Conservation (phyloP, 2,329 filamentous ascomycete species). For the Aspergillus alliaceus region DNA sequence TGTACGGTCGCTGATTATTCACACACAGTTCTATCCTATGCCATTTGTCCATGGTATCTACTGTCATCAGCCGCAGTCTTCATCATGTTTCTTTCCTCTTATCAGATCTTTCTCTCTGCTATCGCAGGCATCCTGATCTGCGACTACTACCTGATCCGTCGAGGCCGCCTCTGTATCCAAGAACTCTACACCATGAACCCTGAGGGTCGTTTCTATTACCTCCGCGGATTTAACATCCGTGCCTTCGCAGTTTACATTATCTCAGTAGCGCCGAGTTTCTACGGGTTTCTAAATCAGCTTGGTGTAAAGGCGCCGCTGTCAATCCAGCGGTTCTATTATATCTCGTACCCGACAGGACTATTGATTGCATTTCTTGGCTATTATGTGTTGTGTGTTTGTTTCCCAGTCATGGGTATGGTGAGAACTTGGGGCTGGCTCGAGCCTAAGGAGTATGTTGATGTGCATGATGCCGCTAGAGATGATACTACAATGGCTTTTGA, state of each 20-base stretch:
- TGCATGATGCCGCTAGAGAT: conserved; percentile 9
- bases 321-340: conserved; percentile 52
- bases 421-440: conserved; percentile 32
- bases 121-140: conserved; percentile 46
- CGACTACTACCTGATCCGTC: conserved; percentile 45
- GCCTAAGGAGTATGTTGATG: conserved; percentile 37
- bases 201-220: conserved; percentile 33
- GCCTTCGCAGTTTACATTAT: conserved; percentile 36
- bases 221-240: conserved; percentile 36
- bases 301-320: conserved; percentile 36
- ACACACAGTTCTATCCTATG: conserved; percentile 28
- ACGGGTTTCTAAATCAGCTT: conserved; percentile 42
- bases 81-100: conserved; percentile 43
- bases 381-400: conserved; percentile 9
- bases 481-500: not conserved
- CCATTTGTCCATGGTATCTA: conserved; percentile 44
- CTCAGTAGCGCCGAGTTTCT: conserved; percentile 43
- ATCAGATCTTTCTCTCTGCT: conserved; percentile 40
- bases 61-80: conserved; percentile 36
- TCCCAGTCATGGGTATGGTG: conserved; percentile 8
- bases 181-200: conserved; percentile 34
- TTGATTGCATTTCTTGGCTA: conserved; percentile 20
- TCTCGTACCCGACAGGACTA: conserved; percentile 57
- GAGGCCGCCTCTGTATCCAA: conserved; percentile 36
- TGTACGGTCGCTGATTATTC: not conserved